These are phyloP conservation scores for Acanthamoeba quina DNA, from an alignment of 208 protist species.

Conservation along the genomic window DNA sequence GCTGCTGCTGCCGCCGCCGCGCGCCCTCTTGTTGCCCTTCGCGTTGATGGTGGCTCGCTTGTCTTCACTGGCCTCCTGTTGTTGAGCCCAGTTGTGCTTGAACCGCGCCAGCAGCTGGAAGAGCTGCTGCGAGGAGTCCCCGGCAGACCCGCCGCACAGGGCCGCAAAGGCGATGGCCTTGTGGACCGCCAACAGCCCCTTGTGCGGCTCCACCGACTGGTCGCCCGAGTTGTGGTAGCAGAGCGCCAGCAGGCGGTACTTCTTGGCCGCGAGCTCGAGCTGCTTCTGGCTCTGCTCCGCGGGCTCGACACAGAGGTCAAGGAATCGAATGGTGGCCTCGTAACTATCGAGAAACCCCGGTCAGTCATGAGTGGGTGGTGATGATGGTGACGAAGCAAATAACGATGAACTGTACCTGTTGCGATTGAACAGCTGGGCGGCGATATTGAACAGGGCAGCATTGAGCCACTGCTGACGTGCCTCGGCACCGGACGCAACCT, in stretches of 20 bases:
- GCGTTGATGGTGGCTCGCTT: not conserved
- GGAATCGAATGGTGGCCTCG: not conserved
- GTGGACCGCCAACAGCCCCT: constrained; percentile 8
- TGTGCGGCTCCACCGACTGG: not conserved
- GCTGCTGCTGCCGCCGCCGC: not conserved
- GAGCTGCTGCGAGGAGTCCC: not conserved
- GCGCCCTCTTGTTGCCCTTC: not conserved
- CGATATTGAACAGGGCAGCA: constrained; percentile 4
- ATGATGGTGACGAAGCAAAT: not conserved
- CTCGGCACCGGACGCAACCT: not conserved
- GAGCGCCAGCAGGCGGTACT: not conserved
- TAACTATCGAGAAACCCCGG: not conserved
- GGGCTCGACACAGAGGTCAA: not conserved
- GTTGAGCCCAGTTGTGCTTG: constrained; percentile 35
- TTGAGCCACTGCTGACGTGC: constrained; percentile 51
- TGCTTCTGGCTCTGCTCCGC: constrained; percentile 15
- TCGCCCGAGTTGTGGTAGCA: constrained; percentile 22
- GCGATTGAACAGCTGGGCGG: constrained; percentile 6
- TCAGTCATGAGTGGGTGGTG: not conserved
- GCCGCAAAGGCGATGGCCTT: constrained; percentile 24
- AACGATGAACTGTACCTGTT: not conserved
- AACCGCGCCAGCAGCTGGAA: constrained; percentile 58
- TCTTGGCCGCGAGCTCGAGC: constrained; percentile 24
- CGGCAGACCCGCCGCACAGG: not conserved
- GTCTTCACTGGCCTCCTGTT: not conserved